Conservation (phyloP, 805 yeast genomes). For the Blastobotrys robertii region DNA sequence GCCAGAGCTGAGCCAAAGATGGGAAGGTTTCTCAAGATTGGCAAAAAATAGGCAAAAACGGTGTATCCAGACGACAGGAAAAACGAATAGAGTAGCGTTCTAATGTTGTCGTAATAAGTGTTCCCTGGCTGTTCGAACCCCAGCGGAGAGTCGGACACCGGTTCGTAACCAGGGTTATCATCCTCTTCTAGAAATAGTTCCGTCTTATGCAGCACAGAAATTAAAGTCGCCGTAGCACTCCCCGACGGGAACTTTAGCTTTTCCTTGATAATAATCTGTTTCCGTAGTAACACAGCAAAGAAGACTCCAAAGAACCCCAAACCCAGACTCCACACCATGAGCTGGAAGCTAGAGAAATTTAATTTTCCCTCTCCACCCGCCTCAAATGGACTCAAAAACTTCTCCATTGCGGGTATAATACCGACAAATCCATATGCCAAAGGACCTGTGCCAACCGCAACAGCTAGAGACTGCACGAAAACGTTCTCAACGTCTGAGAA, state of each 20-base stretch:
- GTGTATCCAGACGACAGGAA: slow-evolving; percentile 64
- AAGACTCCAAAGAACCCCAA: slow-evolving; percentile 92
- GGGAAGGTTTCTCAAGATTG: slow-evolving; percentile 59
- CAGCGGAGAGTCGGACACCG: slow-evolving; percentile 1
- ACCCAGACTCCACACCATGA: slow-evolving; percentile 76
- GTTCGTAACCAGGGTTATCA: slow-evolving; percentile 4
- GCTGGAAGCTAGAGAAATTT: slow-evolving; percentile 37
- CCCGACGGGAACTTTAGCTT: slow-evolving; percentile 92
- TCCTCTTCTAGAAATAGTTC: slow-evolving; percentile 14
- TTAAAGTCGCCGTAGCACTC: slow-evolving; percentile 88
- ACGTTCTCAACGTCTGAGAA: slow-evolving; percentile 92
- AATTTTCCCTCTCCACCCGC: slow-evolving; percentile 43
- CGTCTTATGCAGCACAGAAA: slow-evolving; percentile 60
- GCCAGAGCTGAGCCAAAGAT: slow-evolving; percentile 64
- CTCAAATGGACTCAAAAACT: slow-evolving; percentile 70
- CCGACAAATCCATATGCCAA: slow-evolving; percentile 93
- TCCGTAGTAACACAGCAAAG: slow-evolving; percentile 81
- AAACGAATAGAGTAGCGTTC: slow-evolving; percentile 53
- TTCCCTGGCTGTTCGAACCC: slow-evolving; percentile 4
- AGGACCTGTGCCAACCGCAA: slow-evolving; percentile 97
- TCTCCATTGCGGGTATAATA: slow-evolving; percentile 90
- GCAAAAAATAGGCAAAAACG: slow-evolving; percentile 58
- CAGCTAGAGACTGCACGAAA: slow-evolving; percentile 83
- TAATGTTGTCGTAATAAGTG: slow-evolving; percentile 38
- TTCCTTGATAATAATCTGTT: slow-evolving; percentile 79